Evolutionary conservation across 148 eudicot species (phyloP).

Genomic region (Silene uniflora): DNA sequence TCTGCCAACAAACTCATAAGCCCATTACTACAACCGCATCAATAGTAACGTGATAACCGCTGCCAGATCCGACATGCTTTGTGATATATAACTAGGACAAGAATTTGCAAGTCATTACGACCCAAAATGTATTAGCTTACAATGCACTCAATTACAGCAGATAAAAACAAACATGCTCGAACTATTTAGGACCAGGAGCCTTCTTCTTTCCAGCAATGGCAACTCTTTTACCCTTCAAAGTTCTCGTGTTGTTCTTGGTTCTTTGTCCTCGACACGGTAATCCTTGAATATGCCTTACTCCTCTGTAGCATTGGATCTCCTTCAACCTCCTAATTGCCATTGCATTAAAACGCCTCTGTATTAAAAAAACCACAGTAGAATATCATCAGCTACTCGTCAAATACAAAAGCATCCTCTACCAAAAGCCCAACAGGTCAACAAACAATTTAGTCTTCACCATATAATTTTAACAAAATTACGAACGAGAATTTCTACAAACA

Average conservation of each 20-base stretch:
- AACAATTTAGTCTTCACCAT: too few relatives aligned
- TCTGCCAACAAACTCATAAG: too few relatives aligned
- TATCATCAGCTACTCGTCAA: background rate
- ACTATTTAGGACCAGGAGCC: conserved; percentile 36
- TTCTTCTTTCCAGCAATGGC: conserved; percentile 68
- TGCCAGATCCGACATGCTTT: background rate
- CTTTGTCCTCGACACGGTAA: conserved; percentile 61
- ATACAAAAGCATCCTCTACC: background rate
- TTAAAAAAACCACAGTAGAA: too few relatives aligned
- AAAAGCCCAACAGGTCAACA: background rate
- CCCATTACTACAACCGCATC: too few relatives aligned
- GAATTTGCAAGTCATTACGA: conserved; percentile 1
- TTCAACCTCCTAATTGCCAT: conserved; percentile 49
- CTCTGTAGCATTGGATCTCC: conserved; percentile 65
- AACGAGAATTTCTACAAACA: too few relatives aligned
- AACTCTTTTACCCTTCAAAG: conserved; percentile 51
- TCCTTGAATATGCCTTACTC: conserved; percentile 53
- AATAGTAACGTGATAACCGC: too few relatives aligned
- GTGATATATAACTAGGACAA: background rate
- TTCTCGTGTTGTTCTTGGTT: conserved; percentile 59
- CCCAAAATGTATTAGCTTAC: background rate
- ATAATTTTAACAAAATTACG: too few relatives aligned
- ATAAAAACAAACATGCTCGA: background rate
- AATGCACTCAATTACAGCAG: background rate
- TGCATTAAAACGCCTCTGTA: conserved; percentile 59